These are phyloP conservation scores for Fremontodendron californicum DNA, from an alignment of 345 rosid genomes.

Conservation along the genomic window DNA sequence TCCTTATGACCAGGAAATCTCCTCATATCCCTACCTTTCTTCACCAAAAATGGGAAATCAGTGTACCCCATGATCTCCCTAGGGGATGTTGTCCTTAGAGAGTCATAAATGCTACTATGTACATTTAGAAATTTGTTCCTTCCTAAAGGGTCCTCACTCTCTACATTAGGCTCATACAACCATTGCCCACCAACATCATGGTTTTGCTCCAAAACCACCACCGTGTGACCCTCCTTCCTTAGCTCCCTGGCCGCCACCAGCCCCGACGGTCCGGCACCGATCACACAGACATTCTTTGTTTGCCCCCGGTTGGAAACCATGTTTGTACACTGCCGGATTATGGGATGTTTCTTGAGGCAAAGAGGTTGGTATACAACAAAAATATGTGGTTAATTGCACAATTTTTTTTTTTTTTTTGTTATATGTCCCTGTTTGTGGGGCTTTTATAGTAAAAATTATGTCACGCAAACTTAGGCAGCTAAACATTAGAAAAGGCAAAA, in stretches of 20 bases:
- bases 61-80: conserved; percentile 91
- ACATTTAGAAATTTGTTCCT: conserved; percentile 39
- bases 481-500: neutral
- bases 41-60: conserved; percentile 75
- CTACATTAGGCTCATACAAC: conserved; percentile 61
- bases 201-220: conserved; percentile 76
- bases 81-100: conserved; percentile 64
- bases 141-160: conserved; percentile 55
- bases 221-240: conserved; percentile 73
- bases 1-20: conserved; percentile 87
- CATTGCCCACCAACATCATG: conserved; percentile 92
- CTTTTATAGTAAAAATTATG: conserved; percentile 13
- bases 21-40: conserved; percentile 73
- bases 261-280: conserved; percentile 96
- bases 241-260: conserved; percentile 85
- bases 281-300: conserved; percentile 64
- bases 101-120: conserved; percentile 81
- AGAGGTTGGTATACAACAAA: neutral
- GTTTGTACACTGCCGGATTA: conserved; percentile 16
- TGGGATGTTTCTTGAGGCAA: neutral
- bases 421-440: conserved; percentile 4
- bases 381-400: no score
- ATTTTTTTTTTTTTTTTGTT: no score
- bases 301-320: conserved; percentile 38
- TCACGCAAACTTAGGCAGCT: neutral